phyloP scores from a whole-genome alignment of 2,329 filamentous ascomycete species.

The Fusarium euwallaceae region DNA sequence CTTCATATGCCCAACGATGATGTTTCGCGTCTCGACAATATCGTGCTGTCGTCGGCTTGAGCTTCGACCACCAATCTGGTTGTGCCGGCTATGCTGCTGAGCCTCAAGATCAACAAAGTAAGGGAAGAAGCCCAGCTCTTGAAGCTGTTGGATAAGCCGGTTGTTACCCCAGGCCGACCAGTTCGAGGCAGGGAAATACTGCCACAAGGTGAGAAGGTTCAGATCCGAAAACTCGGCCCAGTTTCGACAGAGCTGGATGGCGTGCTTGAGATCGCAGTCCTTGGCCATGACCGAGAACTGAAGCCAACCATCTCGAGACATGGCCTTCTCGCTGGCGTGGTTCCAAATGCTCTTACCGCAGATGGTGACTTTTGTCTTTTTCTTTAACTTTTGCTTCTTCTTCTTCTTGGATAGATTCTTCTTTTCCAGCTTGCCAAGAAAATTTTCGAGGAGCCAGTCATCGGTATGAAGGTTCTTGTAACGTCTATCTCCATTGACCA shows the following conservation, averaged over 20 bases:
- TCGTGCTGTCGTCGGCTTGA: constrained; percentile 42
- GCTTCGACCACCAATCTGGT: constrained; percentile 39
- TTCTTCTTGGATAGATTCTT: not conserved
- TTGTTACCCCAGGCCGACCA: constrained; percentile 43
- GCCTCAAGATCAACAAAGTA: constrained; percentile 47
- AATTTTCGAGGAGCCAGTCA: constrained; percentile 38
- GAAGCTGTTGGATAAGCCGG: constrained; percentile 43
- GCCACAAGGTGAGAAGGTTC: constrained; percentile 42
- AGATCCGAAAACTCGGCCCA: constrained; percentile 49
- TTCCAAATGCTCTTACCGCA: constrained; percentile 49
- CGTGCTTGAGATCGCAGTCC: constrained; percentile 46
- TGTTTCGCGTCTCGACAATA: constrained; percentile 46
- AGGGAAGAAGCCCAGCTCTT: constrained; percentile 46
- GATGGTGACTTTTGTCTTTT: constrained; percentile 41
- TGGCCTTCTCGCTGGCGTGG: constrained; percentile 47
- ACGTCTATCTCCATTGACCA: constrained; percentile 25
- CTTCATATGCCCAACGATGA: constrained; percentile 48
- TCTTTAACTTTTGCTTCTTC: constrained; percentile 2
- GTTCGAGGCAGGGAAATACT: constrained; percentile 48
- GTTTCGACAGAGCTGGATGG: constrained; percentile 48
- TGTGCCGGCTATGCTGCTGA: constrained; percentile 25
- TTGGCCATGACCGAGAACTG: constrained; percentile 50
- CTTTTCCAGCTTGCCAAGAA: constrained; percentile 7
- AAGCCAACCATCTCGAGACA: constrained; percentile 50
- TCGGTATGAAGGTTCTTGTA: constrained; percentile 42